Evolutionary conservation across 345 rosid species (phyloP).

Genomic region (Capsella bursapastoris): DNA sequence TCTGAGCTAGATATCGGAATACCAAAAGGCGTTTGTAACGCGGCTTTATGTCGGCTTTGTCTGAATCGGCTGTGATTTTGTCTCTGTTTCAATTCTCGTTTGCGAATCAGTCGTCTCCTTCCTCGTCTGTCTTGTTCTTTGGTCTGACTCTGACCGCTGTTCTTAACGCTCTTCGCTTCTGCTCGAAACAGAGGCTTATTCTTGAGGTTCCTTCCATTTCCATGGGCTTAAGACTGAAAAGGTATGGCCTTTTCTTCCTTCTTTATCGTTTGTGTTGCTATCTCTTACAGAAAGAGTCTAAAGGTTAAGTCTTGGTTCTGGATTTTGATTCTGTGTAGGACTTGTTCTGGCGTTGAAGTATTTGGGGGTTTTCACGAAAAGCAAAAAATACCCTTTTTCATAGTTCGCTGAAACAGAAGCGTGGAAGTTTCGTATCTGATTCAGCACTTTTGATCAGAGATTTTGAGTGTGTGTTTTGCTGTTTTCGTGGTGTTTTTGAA

Average conservation of each 20-base stretch:
- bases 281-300: conserved; percentile 13
- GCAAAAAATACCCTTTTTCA: conserved; percentile 50
- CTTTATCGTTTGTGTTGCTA: background rate
- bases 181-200: conserved; percentile 54
- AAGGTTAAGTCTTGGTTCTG: conserved; percentile 8
- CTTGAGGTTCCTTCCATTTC: conserved; percentile 62
- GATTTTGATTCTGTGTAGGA: conserved; percentile 52
- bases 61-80: conserved; percentile 68
- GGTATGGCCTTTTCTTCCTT: conserved; percentile 46
- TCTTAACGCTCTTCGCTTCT: conserved; percentile 61
- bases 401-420: conserved; percentile 49
- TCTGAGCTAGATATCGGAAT: background rate
- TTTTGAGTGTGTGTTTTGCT: conserved; percentile 4
- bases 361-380: conserved; percentile 73
- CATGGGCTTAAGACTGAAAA: conserved; percentile 87
- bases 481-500: conserved; percentile 31
- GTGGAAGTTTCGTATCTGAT: conserved; percentile 58
- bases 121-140: conserved; percentile 27
- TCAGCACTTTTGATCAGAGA: conserved; percentile 27
- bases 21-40: conserved; percentile 35
- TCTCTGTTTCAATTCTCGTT: conserved; percentile 64
- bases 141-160: conserved; percentile 32
- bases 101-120: conserved; percentile 30
- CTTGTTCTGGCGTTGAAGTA: conserved; percentile 71
- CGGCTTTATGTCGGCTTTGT: conserved; percentile 84